Percentiles rank a stretch among this genome's conserved stretches.
Conservation (phyloP, 2,329 filamentous ascomycete species). For the Geosmithia putterillii region DNA sequence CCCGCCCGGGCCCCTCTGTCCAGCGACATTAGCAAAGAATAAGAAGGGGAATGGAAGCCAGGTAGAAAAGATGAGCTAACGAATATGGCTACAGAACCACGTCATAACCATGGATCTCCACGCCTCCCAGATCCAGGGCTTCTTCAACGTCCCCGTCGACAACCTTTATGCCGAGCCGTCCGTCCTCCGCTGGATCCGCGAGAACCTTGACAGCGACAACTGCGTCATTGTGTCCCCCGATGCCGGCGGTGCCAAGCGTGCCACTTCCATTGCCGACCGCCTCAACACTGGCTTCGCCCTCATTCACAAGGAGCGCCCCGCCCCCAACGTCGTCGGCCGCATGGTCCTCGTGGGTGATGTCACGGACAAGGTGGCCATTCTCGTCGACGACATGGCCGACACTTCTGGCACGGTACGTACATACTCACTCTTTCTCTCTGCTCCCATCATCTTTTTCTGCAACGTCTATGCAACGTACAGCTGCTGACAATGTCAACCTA, state of each 20-base stretch:
- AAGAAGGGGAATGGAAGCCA: neutral
- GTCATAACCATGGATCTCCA: conserved; percentile 95
- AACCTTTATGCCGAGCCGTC: conserved; percentile 91
- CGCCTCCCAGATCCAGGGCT: conserved; percentile 87
- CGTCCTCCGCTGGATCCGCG: conserved; percentile 80
- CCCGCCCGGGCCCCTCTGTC: neutral
- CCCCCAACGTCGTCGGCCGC: conserved; percentile 74
- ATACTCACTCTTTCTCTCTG: neutral
- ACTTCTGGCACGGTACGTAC: conserved; percentile 63
- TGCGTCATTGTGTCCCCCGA: conserved; percentile 93
- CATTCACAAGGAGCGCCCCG: conserved; percentile 91
- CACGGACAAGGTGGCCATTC: conserved; percentile 79
- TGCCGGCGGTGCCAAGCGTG: conserved; percentile 87
- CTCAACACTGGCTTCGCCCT: conserved; percentile 85
- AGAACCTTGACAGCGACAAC: conserved; percentile 70
- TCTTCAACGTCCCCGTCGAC: conserved; percentile 71
- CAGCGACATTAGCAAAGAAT: neutral
- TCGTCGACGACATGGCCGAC: conserved; percentile 97
- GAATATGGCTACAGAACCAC: conserved; percentile 24
- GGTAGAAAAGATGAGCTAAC: neutral
- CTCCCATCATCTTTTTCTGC: conserved; percentile 5
- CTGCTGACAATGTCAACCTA: too few relatives aligned
- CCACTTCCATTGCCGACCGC: conserved; percentile 84
- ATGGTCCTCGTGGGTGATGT: conserved; percentile 96
- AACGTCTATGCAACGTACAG: too few relatives aligned